Evolutionary conservation across 2,329 filamentous ascomycete genomes (phyloP), one percentile per base, ranked within the genome.

Genomic region (Fusarium burgessii): DNA sequence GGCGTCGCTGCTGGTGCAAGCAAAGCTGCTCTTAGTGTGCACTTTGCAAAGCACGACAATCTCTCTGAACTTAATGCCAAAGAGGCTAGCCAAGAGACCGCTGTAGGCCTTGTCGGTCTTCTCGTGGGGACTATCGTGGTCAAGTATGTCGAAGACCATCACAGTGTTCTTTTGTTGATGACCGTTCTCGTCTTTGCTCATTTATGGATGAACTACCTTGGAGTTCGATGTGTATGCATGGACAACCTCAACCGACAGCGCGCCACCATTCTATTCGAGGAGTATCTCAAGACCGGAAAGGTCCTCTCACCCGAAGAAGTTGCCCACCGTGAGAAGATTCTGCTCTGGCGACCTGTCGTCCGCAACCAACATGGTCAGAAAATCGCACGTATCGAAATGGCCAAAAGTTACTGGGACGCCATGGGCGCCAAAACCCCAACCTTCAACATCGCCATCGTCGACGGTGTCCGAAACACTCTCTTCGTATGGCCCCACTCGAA

Each of bases 41-140:
- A 99, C 81, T 98, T 99, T 84, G 94, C 95, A 12, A 89, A 86
- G 72, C 90, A 90, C 78, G 93, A 94, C 40, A 98, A 98, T 79
- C 82, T 98, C 46, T 95, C 93, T 3, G 95, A 98, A 80, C 86
- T 99, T 61, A 98, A 98, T 82, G 95, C 95, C 61, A 91, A 97
- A 87, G 95, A 98, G 79, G 94, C 94, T 15, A 97, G 93, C 72
- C 96, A 98, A 82, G 96, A 98, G 82, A 98, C 95, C 0, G 90
- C 97, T 23, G 93, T 99, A 61, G 95, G 93, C 4, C 85, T 98
- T 29, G 68, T 97, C 36, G 96, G 96, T 4, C 94, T 98, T 88
- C 86, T 97, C 55, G 89, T 88, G 17, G 96, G 96, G 2, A 96
- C 91, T 50, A 66, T 97, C 4, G 90, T 97, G 17, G 93, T 98